Evolutionary conservation across 2,329 filamentous ascomycete species (phyloP).

Genomic region (Clarireedia homoeocarpa): DNA sequence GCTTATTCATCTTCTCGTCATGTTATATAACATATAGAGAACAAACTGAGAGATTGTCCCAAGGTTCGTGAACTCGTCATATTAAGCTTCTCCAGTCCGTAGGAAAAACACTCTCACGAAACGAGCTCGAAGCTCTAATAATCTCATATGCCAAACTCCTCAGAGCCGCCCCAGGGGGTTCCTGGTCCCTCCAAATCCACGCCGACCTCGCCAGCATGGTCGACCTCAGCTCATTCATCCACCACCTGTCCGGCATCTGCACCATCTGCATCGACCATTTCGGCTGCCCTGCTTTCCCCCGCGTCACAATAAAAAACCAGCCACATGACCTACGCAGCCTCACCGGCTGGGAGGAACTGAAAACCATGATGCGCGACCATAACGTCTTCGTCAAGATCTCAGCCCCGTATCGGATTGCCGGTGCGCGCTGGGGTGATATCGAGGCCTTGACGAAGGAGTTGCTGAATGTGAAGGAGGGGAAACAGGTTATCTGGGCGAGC

Average conservation of each 20-base stretch:
- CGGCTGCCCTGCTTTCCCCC: not conserved
- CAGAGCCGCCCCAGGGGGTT: not conserved
- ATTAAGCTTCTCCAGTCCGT: not conserved
- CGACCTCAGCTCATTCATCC: not conserved
- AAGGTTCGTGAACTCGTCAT: not conserved
- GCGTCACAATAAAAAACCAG: not conserved
- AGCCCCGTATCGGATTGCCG: not conserved
- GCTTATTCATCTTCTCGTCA: not conserved
- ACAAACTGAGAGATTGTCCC: too few species aligned
- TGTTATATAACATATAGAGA: not conserved
- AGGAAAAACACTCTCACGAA: not conserved
- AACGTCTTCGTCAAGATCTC: not conserved
- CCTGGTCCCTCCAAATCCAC: not conserved
- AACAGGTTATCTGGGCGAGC: not conserved
- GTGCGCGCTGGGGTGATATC: not conserved
- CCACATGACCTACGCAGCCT: not conserved
- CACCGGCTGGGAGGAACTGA: not conserved
- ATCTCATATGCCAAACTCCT: not conserved
- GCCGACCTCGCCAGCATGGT: not conserved
- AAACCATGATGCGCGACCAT: not conserved
- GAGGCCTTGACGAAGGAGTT: not conserved
- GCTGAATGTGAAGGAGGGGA: not conserved
- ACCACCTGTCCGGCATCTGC: not conserved
- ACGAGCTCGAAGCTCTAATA: not conserved
- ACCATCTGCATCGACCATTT: not conserved